phyloP scores from a whole-genome alignment of 1,139 yeast genomes.

The Blastobotrys illinoisensis region DNA sequence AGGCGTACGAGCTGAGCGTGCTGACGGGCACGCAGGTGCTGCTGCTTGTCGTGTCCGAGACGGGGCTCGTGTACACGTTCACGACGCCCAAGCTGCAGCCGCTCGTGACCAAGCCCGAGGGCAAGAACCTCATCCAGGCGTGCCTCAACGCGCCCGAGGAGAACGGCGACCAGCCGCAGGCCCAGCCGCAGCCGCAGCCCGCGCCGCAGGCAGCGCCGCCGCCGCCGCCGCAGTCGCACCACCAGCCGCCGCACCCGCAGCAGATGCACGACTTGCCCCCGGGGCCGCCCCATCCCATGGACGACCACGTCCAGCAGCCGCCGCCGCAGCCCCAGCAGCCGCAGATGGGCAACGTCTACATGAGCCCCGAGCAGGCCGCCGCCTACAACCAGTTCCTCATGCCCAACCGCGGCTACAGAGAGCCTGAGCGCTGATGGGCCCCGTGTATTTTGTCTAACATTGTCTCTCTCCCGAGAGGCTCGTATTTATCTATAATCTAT shows the following conservation, averaged over 20 bases:
- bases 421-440: too few species aligned
- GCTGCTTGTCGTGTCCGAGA: conserved; percentile 88
- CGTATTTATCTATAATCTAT: too few species aligned
- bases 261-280: conserved; percentile 14
- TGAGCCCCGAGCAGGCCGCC: conserved; percentile 29
- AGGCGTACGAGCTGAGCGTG: conserved; percentile 93
- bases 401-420: conserved; percentile 5
- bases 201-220: conserved; percentile 6
- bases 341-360: conserved; percentile 15
- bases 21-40: conserved; percentile 96
- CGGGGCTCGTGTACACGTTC: conserved; percentile 97
- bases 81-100: conserved; percentile 98
- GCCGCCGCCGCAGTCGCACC: conserved; percentile 1
- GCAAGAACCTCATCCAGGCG: conserved; percentile 93
- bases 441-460: too few species aligned
- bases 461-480: too few species aligned
- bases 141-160: conserved; percentile 89
- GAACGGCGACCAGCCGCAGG: conserved; percentile 6
- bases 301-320: conserved; percentile 8
- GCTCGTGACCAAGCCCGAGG: conserved; percentile 92
- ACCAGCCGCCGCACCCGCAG: background rate
- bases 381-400: conserved; percentile 25
- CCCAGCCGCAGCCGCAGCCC: conserved; percentile 5
- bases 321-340: conserved; percentile 5
- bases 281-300: conserved; percentile 12